A percentile compares a stretch with the other conserved stretches of the same genome.
Evolutionary conservation across 1,284 basidiomycete genomes (phyloP).

Genomic region (Cystobasidiaceae sp.): DNA sequence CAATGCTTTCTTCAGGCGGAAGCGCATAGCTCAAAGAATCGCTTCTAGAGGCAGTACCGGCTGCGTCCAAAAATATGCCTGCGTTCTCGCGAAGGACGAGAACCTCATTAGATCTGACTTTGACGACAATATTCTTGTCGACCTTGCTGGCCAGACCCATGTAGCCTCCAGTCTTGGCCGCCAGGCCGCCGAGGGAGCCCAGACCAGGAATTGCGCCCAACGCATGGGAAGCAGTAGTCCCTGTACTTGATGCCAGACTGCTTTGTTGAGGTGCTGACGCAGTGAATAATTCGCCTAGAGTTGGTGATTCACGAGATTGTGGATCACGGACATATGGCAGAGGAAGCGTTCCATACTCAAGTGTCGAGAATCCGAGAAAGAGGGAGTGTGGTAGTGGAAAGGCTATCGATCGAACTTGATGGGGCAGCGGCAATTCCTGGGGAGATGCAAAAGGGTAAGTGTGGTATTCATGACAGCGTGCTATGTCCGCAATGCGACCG

Average conservation of each 20-base stretch:
- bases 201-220: constrained; percentile 24
- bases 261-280: constrained; percentile 13
- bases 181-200: constrained; percentile 36
- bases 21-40: constrained; percentile 65
- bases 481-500: constrained; percentile 32
- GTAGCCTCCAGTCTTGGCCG: constrained; percentile 65
- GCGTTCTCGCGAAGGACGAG: constrained; percentile 75
- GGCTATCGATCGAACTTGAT: constrained; percentile 49
- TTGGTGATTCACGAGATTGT: background rate
- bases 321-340: constrained; percentile 45
- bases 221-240: background rate
- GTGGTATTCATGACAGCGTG: no score
- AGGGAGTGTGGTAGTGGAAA: constrained; percentile 54
- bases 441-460: background rate
- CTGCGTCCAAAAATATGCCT: constrained; percentile 59
- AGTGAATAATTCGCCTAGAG: constrained; percentile 35
- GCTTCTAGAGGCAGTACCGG: constrained; percentile 61
- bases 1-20: constrained; percentile 68
- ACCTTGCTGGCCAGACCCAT: constrained; percentile 63
- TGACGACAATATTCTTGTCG: constrained; percentile 60
- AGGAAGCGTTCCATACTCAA: constrained; percentile 69
- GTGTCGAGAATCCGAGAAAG: constrained; percentile 71
- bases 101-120: constrained; percentile 61
- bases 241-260: background rate
- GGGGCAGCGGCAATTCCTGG: constrained; percentile 75